A percentile compares a stretch with the other conserved stretches of the same genome.
Evolutionary conservation across 2,329 filamentous ascomycete genomes (phyloP).

Genomic region (Penicillium sp.): DNA sequence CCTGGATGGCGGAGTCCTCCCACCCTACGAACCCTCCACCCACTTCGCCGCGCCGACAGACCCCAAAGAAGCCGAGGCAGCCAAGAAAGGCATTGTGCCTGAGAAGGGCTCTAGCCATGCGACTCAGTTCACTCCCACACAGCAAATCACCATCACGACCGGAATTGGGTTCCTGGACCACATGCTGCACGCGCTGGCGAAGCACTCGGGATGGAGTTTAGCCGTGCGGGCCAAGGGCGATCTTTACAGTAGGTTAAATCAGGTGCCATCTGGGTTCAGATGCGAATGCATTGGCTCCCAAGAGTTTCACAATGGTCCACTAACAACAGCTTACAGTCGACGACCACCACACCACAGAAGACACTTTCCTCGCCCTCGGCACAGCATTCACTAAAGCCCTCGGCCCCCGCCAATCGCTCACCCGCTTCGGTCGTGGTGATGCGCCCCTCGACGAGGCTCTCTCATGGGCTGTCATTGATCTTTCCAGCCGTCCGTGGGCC

Average conservation of each 20-base stretch:
- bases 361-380: constrained; percentile 88
- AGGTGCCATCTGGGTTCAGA: too few species aligned
- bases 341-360: constrained; percentile 97
- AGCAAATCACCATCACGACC: constrained; percentile 83
- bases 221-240: constrained; percentile 81
- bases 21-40: constrained; percentile 39
- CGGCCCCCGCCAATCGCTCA: constrained; percentile 73
- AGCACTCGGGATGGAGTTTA: constrained; percentile 93
- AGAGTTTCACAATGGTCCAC: not conserved
- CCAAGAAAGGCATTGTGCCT: constrained; percentile 45
- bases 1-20: constrained; percentile 77
- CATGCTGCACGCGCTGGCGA: constrained; percentile 95
- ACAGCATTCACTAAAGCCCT: constrained; percentile 79
- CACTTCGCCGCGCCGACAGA: constrained; percentile 66
- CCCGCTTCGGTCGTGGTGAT: constrained; percentile 88
- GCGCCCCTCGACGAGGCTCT: constrained; percentile 93
- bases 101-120: constrained; percentile 65
- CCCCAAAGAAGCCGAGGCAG: constrained; percentile 48
- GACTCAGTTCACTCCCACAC: constrained; percentile 76
- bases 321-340: constrained; percentile 62
- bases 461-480: constrained; percentile 88
- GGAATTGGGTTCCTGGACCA: constrained; percentile 98
- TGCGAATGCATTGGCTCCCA: not conserved
- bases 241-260: constrained; percentile 70
- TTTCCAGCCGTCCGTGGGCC: constrained; percentile 85